phyloP scores from a whole-genome alignment of 768 basidiomycete species.

The Crassisporium funariophilum region DNA sequence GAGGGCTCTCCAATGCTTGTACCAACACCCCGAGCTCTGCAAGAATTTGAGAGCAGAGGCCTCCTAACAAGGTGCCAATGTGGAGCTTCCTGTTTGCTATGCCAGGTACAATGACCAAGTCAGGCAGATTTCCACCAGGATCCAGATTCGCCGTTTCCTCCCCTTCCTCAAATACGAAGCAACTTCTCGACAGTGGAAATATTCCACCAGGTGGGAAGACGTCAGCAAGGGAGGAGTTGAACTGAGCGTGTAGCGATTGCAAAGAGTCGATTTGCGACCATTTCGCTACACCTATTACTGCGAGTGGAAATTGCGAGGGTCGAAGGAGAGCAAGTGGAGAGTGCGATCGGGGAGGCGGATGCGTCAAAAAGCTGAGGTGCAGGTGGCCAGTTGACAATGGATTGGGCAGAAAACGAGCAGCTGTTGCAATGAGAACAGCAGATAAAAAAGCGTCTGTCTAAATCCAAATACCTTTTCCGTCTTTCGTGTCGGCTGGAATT shows the following conservation, averaged over 20 bases:
- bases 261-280: constrained; percentile 59
- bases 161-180: constrained; percentile 85
- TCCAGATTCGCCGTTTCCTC: constrained; percentile 57
- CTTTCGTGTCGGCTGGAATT: constrained; percentile 77
- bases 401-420: constrained; percentile 84
- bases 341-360: constrained; percentile 73
- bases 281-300: constrained; percentile 84
- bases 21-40: constrained; percentile 85
- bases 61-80: constrained; percentile 85
- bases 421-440: constrained; percentile 10
- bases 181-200: constrained; percentile 79
- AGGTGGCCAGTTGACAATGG: constrained; percentile 76
- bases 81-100: constrained; percentile 90
- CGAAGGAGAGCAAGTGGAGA: constrained; percentile 70
- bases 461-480: constrained; percentile 63
- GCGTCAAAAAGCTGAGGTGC: constrained; percentile 77
- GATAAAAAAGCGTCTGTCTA: constrained; percentile 5
- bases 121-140: constrained; percentile 56
- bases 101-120: constrained; percentile 78
- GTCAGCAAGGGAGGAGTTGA: constrained; percentile 63
- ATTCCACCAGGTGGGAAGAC: constrained; percentile 67
- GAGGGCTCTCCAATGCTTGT: constrained; percentile 75
- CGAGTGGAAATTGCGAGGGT: constrained; percentile 81
- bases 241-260: constrained; percentile 59
- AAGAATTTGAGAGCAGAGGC: constrained; percentile 85